Conservation (phyloP, 2,329 filamentous ascomycete species). For the Celoporthe dispersa region DNA sequence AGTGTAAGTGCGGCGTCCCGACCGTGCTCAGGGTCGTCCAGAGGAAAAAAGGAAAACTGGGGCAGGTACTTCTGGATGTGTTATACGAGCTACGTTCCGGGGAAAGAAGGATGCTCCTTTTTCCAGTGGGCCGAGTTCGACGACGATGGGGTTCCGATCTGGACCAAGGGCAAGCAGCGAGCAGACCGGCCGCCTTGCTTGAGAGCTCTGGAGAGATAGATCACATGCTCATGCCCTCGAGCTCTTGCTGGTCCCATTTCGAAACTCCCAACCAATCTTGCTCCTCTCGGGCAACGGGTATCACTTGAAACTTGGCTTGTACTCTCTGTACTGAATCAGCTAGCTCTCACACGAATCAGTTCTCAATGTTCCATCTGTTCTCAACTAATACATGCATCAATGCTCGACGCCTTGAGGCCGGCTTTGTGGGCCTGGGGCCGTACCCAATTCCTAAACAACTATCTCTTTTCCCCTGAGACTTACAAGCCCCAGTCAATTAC, state of each 20-base stretch:
- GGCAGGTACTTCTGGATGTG: conserved; percentile 94
- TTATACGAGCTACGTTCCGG: conserved; percentile 73
- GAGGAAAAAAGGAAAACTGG: conserved; percentile 71
- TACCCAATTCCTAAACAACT: neutral
- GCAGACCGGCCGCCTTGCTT: too few relatives aligned
- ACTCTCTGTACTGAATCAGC: neutral
- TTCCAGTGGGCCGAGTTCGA: conserved; percentile 89
- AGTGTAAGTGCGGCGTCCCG: conserved; percentile 75
- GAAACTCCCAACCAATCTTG: too few relatives aligned
- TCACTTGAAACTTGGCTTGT: too few relatives aligned
- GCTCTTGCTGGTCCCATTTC: neutral
- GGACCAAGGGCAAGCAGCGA: conserved; percentile 40
- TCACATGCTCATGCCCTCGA: neutral
- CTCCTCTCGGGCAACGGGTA: too few relatives aligned
- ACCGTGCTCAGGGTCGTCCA: conserved; percentile 77
- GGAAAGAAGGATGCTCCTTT: conserved; percentile 71
- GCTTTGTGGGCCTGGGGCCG: neutral
- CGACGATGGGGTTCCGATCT: conserved; percentile 80
- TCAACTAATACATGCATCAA: neutral
- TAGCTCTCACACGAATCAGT: neutral
- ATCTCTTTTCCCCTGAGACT: neutral
- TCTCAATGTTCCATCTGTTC: neutral
- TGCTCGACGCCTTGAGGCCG: neutral
- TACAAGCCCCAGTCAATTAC: neutral
- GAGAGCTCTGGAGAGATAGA: neutral